Base-by-base conservation (phyloP, 2,329 filamentous ascomycete species). In the Beauveria bassiana region DNA sequence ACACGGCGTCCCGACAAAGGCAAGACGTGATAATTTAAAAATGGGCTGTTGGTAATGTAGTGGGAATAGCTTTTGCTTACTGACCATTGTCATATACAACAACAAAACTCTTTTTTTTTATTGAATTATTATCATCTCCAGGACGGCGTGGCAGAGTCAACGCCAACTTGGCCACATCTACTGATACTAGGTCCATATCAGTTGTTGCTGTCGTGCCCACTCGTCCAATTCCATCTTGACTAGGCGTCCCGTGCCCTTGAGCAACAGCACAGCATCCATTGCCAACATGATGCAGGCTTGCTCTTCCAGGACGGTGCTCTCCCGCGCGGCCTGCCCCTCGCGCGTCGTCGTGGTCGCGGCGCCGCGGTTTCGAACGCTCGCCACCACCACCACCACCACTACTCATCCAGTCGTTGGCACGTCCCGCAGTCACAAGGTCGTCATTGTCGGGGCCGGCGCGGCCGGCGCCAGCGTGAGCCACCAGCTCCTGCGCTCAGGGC, bases 391-490 rank as follows among this genome's bases (percentile, higher is more conserved):
- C 24, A 26, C 46, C 38, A 24, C 42, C 47, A 14, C 46, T 7
- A 6, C 42, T 54, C 51, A 38, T 28, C 51, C 55, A 28, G 55
- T 49, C 55, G 28, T 31, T 20, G 24, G 24, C 40, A n/a, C 45
- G 47, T 57, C 54, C 18, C 51, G 34, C 28, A 49, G 75, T 65
- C 87, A 90, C 77, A 86, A 81, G 68, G 78, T 90, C 18, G 84
- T 89, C 14, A 80, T 90, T 2, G 77, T 90, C 31, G 87, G 87
- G 55, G 86, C 82, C 58, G 88, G 88, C 38, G 78, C 83, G 14
- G 88, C 86, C 43, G 88, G 88, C 54, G 72, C 89, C 18, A 74
- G 83, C 1, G 81, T 88, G 68, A 85, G 84, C 67, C 86, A 89
- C 68, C 87, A 90, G 74, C 80, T 91, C 3, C 79, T 89, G 3